phyloP scores from a whole-genome alignment of 164 flowering plant species.

The Nymphaea colorata region DNA sequence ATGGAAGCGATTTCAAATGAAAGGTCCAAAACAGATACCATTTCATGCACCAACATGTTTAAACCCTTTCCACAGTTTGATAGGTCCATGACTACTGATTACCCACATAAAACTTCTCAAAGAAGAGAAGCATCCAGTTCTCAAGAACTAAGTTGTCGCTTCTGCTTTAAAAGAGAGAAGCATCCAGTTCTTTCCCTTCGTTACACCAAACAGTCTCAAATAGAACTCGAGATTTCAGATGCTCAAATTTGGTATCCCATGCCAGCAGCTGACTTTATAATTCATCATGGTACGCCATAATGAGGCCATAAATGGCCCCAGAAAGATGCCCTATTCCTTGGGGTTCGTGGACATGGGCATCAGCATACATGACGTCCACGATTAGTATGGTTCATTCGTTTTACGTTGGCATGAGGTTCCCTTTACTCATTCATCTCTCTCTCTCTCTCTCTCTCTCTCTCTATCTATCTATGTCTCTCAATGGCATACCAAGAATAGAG shows the following conservation, averaged over 20 bases:
- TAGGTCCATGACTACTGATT: too few species aligned
- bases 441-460: too few species aligned
- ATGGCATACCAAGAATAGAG: not conserved
- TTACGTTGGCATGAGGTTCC: not conserved
- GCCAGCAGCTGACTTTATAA: not conserved
- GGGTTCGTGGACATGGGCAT: not conserved
- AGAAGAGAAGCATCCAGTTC: too few species aligned
- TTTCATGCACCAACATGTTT: too few species aligned
- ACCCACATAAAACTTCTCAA: too few species aligned
- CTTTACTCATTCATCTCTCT: not conserved
- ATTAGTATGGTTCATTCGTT: not conserved
- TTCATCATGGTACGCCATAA: not conserved
- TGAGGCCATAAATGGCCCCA: not conserved
- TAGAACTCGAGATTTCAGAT: not conserved
- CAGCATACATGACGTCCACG: not conserved
- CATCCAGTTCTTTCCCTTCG: too few species aligned
- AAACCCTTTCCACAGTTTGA: too few species aligned
- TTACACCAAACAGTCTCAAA: not conserved
- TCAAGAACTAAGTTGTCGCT: too few species aligned
- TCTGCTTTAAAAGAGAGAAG: too few species aligned
- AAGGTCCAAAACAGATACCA: too few species aligned
- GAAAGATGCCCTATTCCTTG: not conserved
- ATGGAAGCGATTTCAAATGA: too few species aligned
- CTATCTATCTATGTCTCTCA: not conserved
- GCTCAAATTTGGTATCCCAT: not conserved